Base-by-base conservation (phyloP, 441 rosid species). In the Gossypium schwendimanii region DNA sequence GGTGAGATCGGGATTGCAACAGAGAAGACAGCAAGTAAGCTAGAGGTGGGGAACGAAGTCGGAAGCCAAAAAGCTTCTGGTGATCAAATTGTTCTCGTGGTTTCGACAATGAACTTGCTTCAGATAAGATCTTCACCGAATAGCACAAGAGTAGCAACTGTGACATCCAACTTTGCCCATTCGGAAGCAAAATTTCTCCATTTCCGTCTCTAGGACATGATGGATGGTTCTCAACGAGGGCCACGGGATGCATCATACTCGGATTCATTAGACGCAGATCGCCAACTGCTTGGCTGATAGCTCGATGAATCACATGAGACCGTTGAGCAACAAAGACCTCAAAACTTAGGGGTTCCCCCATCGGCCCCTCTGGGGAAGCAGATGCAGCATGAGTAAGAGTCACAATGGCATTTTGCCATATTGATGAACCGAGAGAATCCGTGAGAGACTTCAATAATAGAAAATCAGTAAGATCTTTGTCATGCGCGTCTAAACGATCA, bases 351-450 rank as follows among this genome's bases (percentile, higher is more conserved):
- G 90, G 87, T 17, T 81, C 78, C 47, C 85, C 87, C 14, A 77
- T 80, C 23, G 88, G 78, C 7, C 86, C 90, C 45, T 89, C 89
- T 1, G 91, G 87, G 3, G 90, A 85, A 75, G 84, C 75, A 69
- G 87, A 86, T 75, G 87, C 83, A 60, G 92, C 92, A 73, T 93
- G 97, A 52, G 97, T 93, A 50, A 93, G 84, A 73, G 85, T 81
- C 14, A 93, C 80, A 44, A 91, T 85, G 73, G 86, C 75, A 45
- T 83, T 91, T 74, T 60, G 75, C 98, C 97, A 93, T 75, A 93
- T 78, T 0, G 94, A 90, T 41, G 89, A 73, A 14, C 91, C 82
- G 0, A 93, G 86, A 72, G 84, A 69, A 64, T 45, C 72, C 26
- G 92, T 88, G 8, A 93, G 71, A 24, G 73, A 82, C 73, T 33